Base-by-base conservation (phyloP, 163 green algal genomes). In the Chlorella variabilis region DNA sequence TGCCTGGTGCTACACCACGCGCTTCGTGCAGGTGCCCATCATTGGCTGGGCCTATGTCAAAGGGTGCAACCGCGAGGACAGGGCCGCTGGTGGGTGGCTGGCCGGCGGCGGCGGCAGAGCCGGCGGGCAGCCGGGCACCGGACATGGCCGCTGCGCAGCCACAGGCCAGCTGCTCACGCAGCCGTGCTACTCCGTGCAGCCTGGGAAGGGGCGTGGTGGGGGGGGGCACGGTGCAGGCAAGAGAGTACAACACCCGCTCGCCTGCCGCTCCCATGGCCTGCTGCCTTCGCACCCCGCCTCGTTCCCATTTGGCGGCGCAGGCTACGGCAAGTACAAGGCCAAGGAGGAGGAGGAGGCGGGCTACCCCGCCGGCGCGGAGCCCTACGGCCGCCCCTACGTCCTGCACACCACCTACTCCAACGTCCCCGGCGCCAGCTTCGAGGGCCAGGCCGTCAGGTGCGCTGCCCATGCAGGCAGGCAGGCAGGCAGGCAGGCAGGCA, bases 11-110 rank as follows among this genome's bases (percentile, higher is more conserved):
- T n/a, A n/a, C n/a, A n/a, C n/a, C n/a, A n/a, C 51, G 9, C 49
- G 31, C 33, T 38, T 29, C 18, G 17, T 4, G 20, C 73, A 76
- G 62, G n/a, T 75, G 2, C 62, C 68, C 0, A 38, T 80, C 9
- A 41, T 78, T 9, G 68, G 77, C 36, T 83, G 51, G 49, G 66
- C 51, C 0, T 83, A 83, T 38, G 77, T 83, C 25, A 70, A 70
- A 38, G 65, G 45, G 0, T 83, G 77, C 66, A 77, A 83, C 77
- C 65, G 77, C 36, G 77, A 83, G 77, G 77, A 83, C 66, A 48
- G 59, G 5, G 27, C 27, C 9, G 27, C 59, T 54, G 5, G n/a
- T 20, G 25, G 36, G 7, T 58, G 27, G 38, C 31, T 59, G 66
- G 63, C 18, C 20, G 34, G 18, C 17, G 41, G 33, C 5, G n/a